Evolutionary conservation across 306 rosid species (phyloP), one percentile per base, ranked within the genome.

Genomic region (Malus fusca): DNA sequence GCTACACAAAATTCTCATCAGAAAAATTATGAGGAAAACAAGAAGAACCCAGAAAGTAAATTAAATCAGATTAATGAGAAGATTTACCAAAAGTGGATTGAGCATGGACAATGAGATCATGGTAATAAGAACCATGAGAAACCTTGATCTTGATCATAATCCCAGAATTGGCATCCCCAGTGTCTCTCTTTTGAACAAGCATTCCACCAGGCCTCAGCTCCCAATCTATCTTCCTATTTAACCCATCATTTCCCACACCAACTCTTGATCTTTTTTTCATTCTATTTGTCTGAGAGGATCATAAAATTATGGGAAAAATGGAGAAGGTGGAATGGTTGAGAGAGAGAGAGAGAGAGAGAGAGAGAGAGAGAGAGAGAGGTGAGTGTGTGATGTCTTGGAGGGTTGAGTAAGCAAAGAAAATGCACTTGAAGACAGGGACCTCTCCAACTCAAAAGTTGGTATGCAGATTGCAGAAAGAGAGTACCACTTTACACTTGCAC

Each of bases 161-260:
- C 71, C 71, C 84, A 75, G 88, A 79, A 79, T 87, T 80, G 18
- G 72, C 64, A 13, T 81, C 85, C 61, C 81, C 78, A 72, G 46
- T 3, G 8, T 83, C 78, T 83, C 97, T 88, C 84, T 84, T 91
- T 61, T 91, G 97, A 52, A 89, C 97, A 69, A 91, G 87, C 97
- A 89, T 86, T 14, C 94, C 88, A 44, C 92, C 90, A 11, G 95
- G 92, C 55, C 92, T 84, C n/a, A 89, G 82, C 83, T 86, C 97
- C 93, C 97, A 91, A 76, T 80, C 88, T 78, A 89, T 77, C 44
- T 84, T 84, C 58, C 71, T 80, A 33, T 68, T 77, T 69, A 75
- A 30, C 69, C 68, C 85, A 71, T 82, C 69, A 71, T 52, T 76
- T 28, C 61, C 52, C 55, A 40, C 63, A n/a, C 17, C 51, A 66